These are phyloP conservation scores for Hyphopichia homilentoma DNA, from an alignment of 805 yeast species.

Conservation along the genomic window DNA sequence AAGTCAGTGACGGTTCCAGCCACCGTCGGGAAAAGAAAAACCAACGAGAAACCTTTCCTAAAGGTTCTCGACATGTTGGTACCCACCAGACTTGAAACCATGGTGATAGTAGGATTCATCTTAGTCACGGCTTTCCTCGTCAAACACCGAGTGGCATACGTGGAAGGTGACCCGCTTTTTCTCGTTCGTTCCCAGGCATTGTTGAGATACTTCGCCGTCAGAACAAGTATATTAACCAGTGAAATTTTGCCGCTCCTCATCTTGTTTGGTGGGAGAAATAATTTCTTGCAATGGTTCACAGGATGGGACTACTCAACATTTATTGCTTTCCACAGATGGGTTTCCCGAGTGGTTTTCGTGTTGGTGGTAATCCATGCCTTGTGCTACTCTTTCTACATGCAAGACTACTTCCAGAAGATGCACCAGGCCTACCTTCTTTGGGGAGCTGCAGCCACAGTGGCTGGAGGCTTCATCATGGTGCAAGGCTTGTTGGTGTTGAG, in stretches of 20 bases:
- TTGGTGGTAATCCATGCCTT: conserved; percentile 26
- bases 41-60: conserved; percentile 20
- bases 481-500: conserved; percentile 46
- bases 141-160: conserved; percentile 18
- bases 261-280: conserved; percentile 34
- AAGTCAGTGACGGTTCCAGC: conserved; percentile 40
- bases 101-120: conserved; percentile 29
- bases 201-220: conserved; percentile 38
- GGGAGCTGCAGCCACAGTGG: conserved; percentile 25
- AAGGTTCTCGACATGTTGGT: conserved; percentile 27
- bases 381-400: conserved; percentile 11
- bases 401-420: conserved; percentile 3
- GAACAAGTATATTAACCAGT: conserved; percentile 30
- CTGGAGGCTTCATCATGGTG: conserved; percentile 40
- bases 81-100: conserved; percentile 38
- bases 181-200: conserved; percentile 27
- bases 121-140: conserved; percentile 23
- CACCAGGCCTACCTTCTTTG: conserved; percentile 15
- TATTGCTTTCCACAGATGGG: conserved; percentile 26
- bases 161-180: conserved; percentile 35
- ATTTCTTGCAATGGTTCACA: conserved; percentile 35
- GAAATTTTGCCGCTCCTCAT: conserved; percentile 29
- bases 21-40: conserved; percentile 20
- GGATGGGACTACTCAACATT: conserved; percentile 33
- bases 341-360: conserved; percentile 18